Evolutionary conservation across 2,329 filamentous ascomycete species (phyloP).

Genomic region (Pyrenochaeta sp.): DNA sequence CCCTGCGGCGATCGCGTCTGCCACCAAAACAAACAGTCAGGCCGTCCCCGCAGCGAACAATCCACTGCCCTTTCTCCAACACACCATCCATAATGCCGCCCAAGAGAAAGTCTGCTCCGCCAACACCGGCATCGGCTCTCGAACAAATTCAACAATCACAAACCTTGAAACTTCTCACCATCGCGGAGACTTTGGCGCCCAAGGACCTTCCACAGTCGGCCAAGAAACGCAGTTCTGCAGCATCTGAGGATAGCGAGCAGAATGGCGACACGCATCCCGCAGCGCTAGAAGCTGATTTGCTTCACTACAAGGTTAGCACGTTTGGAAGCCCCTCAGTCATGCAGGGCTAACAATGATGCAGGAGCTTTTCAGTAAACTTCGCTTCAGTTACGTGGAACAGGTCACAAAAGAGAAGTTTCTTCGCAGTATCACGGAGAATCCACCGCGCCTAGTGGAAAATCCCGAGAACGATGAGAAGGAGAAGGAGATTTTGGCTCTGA

Average conservation of each 20-base stretch:
- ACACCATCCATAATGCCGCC: constrained; percentile 31
- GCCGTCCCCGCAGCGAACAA: constrained; percentile 7
- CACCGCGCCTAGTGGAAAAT: constrained; percentile 82
- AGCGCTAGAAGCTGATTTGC: constrained; percentile 80
- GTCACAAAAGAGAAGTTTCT: constrained; percentile 99
- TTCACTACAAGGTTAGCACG: constrained; percentile 75
- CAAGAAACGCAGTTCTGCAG: constrained; percentile 59
- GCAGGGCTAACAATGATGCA: constrained; percentile 33
- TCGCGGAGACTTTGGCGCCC: constrained; percentile 76
- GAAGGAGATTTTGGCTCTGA: constrained; percentile 71
- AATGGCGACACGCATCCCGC: constrained; percentile 70
- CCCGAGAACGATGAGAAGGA: constrained; percentile 71
- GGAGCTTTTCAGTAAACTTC: constrained; percentile 93
- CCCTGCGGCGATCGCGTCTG: constrained; percentile 11
- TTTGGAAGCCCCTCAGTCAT: not conserved
- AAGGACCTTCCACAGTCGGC: constrained; percentile 52
- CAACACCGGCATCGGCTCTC: constrained; percentile 50
- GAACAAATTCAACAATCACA: constrained; percentile 66
- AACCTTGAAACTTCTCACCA: constrained; percentile 73
- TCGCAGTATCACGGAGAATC: constrained; percentile 87
- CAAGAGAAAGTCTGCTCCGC: constrained; percentile 27
- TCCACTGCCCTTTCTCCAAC: too few relatives aligned
- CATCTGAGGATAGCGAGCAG: constrained; percentile 74
- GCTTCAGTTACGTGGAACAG: constrained; percentile 97
- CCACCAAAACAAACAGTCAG: constrained; percentile 39